Base-by-base conservation (phyloP, 495 filamentous ascomycete genomes). In the Penicillium robsamsonii region DNA sequence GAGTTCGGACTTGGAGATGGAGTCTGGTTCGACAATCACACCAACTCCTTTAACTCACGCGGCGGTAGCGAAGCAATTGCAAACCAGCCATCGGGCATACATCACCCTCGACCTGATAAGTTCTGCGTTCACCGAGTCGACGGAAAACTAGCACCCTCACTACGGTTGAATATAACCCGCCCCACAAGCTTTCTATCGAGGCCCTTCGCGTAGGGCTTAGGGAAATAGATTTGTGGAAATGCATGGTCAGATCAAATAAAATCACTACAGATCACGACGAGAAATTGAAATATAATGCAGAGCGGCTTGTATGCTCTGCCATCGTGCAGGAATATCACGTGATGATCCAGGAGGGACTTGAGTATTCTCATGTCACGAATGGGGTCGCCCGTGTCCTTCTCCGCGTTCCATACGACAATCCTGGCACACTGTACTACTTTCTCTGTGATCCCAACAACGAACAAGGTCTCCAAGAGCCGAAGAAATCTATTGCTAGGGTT, bases 131-230 rank as follows among this genome's bases (percentile, higher is more conserved):
- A 64, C 33, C 50, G 62, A 15, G 56, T 65, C 30, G 55, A 65
- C 11, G 50, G 53, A 52, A 43, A 40, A 65, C 59, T 17, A 61
- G 46, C 30, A 69, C 57, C 22, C 40, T 71, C 11, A 59, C 67
- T 24, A 60, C 64, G 1, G 66, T 70, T 24, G 64, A 72, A 50
- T 72, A 75, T 43, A 76, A 76, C 46, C 66, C 69, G 15, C 62
- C 65, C 24, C 65, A 74, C 46, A 76, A 75, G 59, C 64, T 75
- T 11, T 56, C 68, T 4, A 47, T 65, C 6, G 64, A 55, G 33
- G 54, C 57, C 44, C 49, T 75, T 42, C 66, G 63, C 8, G 45
- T 38, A 20, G 71, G 72, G 3, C 60, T 74, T 46, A 56, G 61
- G 18, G 57, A 43, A 5, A 68, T 66, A 48, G 40, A 64, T 2